Percentiles rank a stretch among this genome's conserved stretches.
Evolutionary conservation across 2,329 filamentous ascomycete species (phyloP).

Genomic region (Aspergillus texensis): DNA sequence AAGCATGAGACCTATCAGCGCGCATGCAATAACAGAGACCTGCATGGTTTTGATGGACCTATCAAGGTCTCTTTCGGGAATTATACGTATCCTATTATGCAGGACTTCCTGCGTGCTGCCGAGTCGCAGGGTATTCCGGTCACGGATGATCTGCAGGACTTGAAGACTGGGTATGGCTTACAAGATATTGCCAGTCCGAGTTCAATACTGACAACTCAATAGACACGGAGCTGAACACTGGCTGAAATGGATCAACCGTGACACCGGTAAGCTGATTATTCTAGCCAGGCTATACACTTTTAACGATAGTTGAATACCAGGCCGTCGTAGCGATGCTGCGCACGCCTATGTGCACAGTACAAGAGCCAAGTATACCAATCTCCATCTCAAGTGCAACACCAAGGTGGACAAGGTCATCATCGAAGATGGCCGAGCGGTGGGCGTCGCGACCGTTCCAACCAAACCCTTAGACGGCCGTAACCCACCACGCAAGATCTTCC

Average conservation of each 20-base stretch:
- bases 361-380: slow-evolving; percentile 67
- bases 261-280: slow-evolving; percentile 45
- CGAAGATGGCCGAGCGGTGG: slow-evolving; percentile 71
- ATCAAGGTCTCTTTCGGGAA: slow-evolving; percentile 83
- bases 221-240: slow-evolving; percentile 75
- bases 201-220: background rate
- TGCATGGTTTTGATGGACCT: slow-evolving; percentile 77
- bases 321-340: slow-evolving; percentile 74
- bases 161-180: slow-evolving; percentile 47
- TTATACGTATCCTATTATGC: slow-evolving; percentile 79
- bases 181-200: background rate
- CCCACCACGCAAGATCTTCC: slow-evolving; percentile 60
- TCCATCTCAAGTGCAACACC: slow-evolving; percentile 74
- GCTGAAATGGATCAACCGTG: slow-evolving; percentile 81
- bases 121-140: slow-evolving; percentile 75
- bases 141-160: slow-evolving; percentile 76
- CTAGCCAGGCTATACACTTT: background rate
- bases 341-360: slow-evolving; percentile 80
- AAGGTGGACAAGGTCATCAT: slow-evolving; percentile 78
- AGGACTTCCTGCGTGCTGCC: slow-evolving; percentile 73
- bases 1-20: slow-evolving; percentile 80
- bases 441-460: slow-evolving; percentile 69
- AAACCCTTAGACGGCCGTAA: slow-evolving; percentile 66
- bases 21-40: slow-evolving; percentile 60
- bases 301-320: slow-evolving; percentile 50